These are phyloP conservation scores for Canavalia ensiformis DNA, from an alignment of 306 rosid species.

Conservation along the genomic window DNA sequence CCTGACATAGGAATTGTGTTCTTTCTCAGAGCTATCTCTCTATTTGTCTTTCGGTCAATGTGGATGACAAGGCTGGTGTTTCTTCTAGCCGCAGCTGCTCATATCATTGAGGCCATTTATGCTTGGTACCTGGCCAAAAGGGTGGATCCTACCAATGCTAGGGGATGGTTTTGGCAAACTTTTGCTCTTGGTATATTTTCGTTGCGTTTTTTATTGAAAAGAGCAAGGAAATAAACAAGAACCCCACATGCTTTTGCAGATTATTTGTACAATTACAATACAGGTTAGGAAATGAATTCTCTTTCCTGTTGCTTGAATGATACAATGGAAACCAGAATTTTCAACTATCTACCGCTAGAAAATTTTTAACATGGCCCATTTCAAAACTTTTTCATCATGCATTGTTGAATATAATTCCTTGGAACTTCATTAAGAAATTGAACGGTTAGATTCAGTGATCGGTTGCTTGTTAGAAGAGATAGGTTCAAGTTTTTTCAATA, in stretches of 20 bases:
- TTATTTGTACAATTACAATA: neutral
- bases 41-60: conserved; percentile 72
- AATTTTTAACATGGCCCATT: neutral
- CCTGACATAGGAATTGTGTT: conserved; percentile 76
- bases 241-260: neutral
- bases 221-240: conserved; percentile 54
- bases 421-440: neutral
- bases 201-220: conserved; percentile 77
- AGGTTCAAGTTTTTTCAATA: neutral
- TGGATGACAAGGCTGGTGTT: conserved; percentile 62
- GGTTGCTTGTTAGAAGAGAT: neutral
- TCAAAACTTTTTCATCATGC: neutral
- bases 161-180: conserved; percentile 95
- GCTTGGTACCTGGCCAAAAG: conserved; percentile 81
- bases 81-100: conserved; percentile 54
- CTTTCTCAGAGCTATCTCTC: conserved; percentile 60
- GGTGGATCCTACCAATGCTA: conserved; percentile 80
- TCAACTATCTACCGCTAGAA: neutral
- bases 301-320: neutral
- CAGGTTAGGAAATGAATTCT: neutral
- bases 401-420: neutral
- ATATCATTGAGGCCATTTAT: conserved; percentile 69
- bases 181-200: conserved; percentile 75
- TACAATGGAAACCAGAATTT: neutral
- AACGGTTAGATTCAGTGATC: neutral